Conservation (phyloP, 1,139 yeast genomes). For the Suhomyces bokatorum region DNA sequence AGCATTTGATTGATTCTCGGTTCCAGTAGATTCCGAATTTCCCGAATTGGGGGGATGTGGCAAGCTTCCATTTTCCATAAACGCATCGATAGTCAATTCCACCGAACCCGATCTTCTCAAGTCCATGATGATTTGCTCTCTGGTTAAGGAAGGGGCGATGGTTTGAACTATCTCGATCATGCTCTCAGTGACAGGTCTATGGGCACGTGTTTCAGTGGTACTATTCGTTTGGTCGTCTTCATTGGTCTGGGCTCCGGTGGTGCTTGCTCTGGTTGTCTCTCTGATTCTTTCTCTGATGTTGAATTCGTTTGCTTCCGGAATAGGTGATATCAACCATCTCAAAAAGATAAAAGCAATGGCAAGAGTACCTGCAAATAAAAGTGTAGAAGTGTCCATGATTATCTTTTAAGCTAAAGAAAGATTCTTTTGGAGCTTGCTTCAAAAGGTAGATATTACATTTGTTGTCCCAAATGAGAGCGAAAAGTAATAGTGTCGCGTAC, state of each 20-base stretch:
- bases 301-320: conserved; percentile 40
- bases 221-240: conserved; percentile 17
- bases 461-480: neutral
- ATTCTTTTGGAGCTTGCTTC: no score
- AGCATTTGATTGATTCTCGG: neutral
- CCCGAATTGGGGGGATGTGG: conserved; percentile 60
- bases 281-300: conserved; percentile 18
- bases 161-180: conserved; percentile 89
- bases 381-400: conserved; percentile 54
- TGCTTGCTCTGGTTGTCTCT: conserved; percentile 11
- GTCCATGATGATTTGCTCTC: conserved; percentile 68
- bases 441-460: neutral
- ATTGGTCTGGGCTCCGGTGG: conserved; percentile 17
- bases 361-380: conserved; percentile 50
- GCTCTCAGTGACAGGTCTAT: conserved; percentile 66
- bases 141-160: conserved; percentile 72
- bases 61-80: conserved; percentile 60
- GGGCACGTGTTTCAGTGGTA: conserved; percentile 29
- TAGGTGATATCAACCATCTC: conserved; percentile 62
- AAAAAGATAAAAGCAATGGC: conserved; percentile 55
- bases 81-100: conserved; percentile 73
- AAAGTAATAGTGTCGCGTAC: neutral
- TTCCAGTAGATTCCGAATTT: neutral
- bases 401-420: no score
- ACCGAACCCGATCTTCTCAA: conserved; percentile 74